Base-by-base conservation (phyloP, 768 basidiomycete species). In the Mycena amicta region DNA sequence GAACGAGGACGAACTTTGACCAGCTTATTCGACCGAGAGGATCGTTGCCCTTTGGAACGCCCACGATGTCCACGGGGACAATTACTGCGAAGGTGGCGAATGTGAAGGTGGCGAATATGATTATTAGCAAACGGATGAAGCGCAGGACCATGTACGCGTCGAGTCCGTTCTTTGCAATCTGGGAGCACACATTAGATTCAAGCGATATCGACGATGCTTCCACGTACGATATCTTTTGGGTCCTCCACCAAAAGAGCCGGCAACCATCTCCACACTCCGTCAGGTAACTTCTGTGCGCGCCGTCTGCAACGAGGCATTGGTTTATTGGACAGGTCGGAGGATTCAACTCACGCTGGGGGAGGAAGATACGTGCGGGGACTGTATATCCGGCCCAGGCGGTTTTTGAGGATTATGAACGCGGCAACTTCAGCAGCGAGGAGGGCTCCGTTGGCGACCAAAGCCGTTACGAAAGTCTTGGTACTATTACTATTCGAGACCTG, bases 121-220 rank as follows among this genome's bases (percentile, higher is more conserved):
- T 68, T 60, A 89, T 82, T n/a, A 82, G 71, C 57, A 89, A 82
- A 67, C 83, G 82, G 60, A 87, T 68, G 72, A 86, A 86, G 54
- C 88, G 81, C 20, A 84, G 71, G 46, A 88, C 78, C 77, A 88
- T 79, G 58, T 81, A 81, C 68, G 88, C 86, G 70, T 90, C 89
- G 53, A 87, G 74, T 0, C 85, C 85, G 71, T 87, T 87, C 68
- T 83, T 82, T 18, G 75, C 67, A 59, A 83, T 84, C 82, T 83
- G 52, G 18, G 56, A 53, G 31, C 23, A n/a, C 46, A 31, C 22
- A 22, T 25, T 27, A 25, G 18, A 6, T 16, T 16, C n/a, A n/a
- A n/a, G n/a, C n/a, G n/a, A n/a, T n/a, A n/a, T n/a, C n/a, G n/a
- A n/a, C n/a, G n/a, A n/a, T n/a, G n/a, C n/a, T n/a, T n/a, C 33